Conservation (phyloP, 164 flowering plant genomes). For the Annona squamosa region DNA sequence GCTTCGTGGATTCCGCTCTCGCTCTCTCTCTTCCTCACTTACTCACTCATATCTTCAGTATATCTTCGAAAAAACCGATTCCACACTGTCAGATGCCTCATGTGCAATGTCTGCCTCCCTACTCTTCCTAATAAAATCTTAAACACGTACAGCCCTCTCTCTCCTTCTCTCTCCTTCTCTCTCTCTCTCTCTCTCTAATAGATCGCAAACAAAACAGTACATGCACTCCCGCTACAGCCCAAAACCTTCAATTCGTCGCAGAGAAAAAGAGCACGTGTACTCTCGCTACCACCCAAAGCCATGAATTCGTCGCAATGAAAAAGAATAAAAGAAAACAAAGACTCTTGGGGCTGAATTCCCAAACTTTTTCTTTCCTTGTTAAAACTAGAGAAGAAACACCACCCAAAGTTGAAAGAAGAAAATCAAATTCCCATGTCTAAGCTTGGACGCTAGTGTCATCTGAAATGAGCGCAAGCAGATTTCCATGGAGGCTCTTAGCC, state of each 20-base stretch:
- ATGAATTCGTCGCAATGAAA: conserved; percentile 2
- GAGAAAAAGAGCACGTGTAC: background rate
- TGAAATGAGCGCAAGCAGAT: conserved; percentile 37
- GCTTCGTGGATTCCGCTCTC: background rate
- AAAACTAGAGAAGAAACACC: background rate
- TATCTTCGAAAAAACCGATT: conserved; percentile 1
- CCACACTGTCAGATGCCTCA: conserved; percentile 29
- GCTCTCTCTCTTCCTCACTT: background rate
- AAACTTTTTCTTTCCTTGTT: background rate
- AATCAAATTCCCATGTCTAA: conserved; percentile 7
- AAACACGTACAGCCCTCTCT: conserved; percentile 13
- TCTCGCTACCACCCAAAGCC: conserved; percentile 6
- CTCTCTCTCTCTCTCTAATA: conserved; percentile 7
- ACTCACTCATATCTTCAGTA: conserved; percentile 8
- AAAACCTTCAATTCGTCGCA: too few relatives aligned
- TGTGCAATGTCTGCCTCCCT: conserved; percentile 33
- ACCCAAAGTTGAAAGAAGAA: background rate
- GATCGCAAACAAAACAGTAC: background rate
- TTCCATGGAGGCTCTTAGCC: conserved; percentile 31
- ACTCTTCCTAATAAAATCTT: conserved; percentile 15
- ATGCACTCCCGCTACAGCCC: too few relatives aligned
- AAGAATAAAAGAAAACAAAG: background rate
- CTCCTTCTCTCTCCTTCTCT: conserved; percentile 2
- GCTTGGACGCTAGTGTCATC: conserved; percentile 7
- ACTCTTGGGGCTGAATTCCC: background rate